Conservation (phyloP, 805 yeast species). For the Zygoascus ofunaensis region DNA sequence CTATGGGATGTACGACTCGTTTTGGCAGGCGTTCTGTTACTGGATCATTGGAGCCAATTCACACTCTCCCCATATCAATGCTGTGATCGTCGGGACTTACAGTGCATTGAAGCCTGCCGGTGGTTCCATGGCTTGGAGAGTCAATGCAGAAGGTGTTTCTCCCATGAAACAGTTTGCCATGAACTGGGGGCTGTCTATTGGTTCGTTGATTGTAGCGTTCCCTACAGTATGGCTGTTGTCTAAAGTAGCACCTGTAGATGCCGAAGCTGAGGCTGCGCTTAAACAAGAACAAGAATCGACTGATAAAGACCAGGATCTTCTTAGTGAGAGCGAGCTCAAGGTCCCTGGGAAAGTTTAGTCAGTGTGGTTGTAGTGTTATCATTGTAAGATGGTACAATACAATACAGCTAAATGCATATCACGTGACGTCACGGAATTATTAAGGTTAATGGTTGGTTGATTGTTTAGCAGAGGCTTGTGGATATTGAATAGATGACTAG, state of each 20-base stretch:
- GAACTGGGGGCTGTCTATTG: slow-evolving; percentile 45
- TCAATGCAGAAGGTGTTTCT: slow-evolving; percentile 35
- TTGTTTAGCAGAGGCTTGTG: no score
- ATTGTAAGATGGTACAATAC: no score
- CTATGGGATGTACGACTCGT: slow-evolving; percentile 51
- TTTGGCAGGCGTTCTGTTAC: slow-evolving; percentile 49
- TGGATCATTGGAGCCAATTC: slow-evolving; percentile 54
- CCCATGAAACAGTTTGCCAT: slow-evolving; percentile 40
- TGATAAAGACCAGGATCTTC: no score
- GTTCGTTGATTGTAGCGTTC: slow-evolving; percentile 39
- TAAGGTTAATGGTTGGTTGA: no score
- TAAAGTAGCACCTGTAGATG: slow-evolving; percentile 36
- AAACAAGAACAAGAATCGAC: no score
- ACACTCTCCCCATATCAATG: slow-evolving; percentile 45
- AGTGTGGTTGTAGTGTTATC: no score
- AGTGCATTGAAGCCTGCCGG: slow-evolving; percentile 58
- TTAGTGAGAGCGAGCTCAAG: no score
- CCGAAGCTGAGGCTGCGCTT: slow-evolving; percentile 1
- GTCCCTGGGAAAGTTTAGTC: no score
- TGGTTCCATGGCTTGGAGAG: slow-evolving; percentile 52
- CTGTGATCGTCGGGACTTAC: slow-evolving; percentile 52
- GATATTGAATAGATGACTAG: no score
- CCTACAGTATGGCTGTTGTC: slow-evolving; percentile 36
- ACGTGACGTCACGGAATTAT: no score
- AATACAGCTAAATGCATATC: no score